These are phyloP conservation scores for Diaporthe sp. DNA, from an alignment of 2,329 filamentous ascomycete species.

Conservation along the genomic window DNA sequence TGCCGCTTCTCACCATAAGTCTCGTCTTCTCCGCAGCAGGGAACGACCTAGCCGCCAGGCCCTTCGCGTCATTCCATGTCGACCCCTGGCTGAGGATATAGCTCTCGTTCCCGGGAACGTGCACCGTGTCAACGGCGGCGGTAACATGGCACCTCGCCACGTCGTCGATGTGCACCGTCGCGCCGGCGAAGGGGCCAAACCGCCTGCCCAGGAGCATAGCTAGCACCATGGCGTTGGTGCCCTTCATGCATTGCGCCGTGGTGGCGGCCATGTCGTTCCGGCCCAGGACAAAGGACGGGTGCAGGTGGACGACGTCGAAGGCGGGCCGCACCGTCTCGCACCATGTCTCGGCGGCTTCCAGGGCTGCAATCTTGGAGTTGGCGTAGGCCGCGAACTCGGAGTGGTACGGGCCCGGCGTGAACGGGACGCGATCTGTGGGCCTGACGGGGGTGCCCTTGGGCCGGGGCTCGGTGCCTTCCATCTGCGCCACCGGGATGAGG, in stretches of 20 bases:
- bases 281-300: constrained; percentile 50
- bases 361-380: constrained; percentile 48
- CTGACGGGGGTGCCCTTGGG: constrained; percentile 6
- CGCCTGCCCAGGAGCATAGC: constrained; percentile 46
- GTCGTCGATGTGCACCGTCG: constrained; percentile 50
- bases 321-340: constrained; percentile 44
- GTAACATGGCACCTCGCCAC: constrained; percentile 50
- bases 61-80: constrained; percentile 51
- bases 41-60: constrained; percentile 48
- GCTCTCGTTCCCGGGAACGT: constrained; percentile 45
- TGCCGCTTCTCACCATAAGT: constrained; percentile 39
- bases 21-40: constrained; percentile 41
- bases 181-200: constrained; percentile 41
- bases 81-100: constrained; percentile 45
- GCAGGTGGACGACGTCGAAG: constrained; percentile 49
- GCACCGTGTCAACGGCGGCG: constrained; percentile 43
- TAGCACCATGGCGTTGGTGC: constrained; percentile 48
- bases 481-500: constrained; percentile 34
- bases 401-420: constrained; percentile 41
- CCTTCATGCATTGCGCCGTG: constrained; percentile 42
- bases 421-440: constrained; percentile 33
- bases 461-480: constrained; percentile 35
- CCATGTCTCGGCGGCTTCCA: constrained; percentile 47
- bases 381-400: constrained; percentile 47
- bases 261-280: constrained; percentile 47